A percentile compares a stretch with the other conserved stretches of the same genome.
Conservation (phyloP, 331 rosid genomes). For the Acacia concinna region DNA sequence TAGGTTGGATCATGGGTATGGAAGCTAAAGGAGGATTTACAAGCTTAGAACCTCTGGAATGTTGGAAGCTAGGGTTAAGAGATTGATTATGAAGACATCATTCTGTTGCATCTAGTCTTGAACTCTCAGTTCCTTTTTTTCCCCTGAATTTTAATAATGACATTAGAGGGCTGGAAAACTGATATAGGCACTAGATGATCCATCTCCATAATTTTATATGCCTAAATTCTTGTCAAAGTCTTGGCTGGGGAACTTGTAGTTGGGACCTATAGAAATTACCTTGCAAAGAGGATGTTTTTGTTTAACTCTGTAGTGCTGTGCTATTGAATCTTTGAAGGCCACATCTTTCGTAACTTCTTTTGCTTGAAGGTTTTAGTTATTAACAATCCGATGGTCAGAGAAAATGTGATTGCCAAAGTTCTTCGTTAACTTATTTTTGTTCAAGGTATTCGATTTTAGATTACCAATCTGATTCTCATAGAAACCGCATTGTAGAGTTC, state of each 20-base stretch:
- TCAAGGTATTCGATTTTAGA: not conserved
- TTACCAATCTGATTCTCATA: not conserved
- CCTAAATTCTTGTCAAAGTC: not conserved
- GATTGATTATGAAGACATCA: not conserved
- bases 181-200: not conserved
- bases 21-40: not conserved
- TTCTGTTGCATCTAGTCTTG: not conserved
- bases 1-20: not conserved
- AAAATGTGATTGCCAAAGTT: not conserved
- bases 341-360: not conserved
- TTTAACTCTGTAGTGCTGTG: not conserved
- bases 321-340: not conserved
- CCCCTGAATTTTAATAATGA: not conserved
- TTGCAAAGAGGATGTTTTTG: not conserved
- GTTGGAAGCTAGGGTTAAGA: not conserved
- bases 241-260: not conserved
- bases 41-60: not conserved
- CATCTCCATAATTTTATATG: not conserved
- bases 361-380: not conserved
- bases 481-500: not conserved
- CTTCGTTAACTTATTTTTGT: not conserved
- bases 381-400: not conserved
- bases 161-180: not conserved
- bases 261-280: not conserved
- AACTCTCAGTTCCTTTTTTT: not conserved